Base-by-base conservation (phyloP, 805 yeast genomes). In the Cyberlindnera euphorbiae region DNA sequence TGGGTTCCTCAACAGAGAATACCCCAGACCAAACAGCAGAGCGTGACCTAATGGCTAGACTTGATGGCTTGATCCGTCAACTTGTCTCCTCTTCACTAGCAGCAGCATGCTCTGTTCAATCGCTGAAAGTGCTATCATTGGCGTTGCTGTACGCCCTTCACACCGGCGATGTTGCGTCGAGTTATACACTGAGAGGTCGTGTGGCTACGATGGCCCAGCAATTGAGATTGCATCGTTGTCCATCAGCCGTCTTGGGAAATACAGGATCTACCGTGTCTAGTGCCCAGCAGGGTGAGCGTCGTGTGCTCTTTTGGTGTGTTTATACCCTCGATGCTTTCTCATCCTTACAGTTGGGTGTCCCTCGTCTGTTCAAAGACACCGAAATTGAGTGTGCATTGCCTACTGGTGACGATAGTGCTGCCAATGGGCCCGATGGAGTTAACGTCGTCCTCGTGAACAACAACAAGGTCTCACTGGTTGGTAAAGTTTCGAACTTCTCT, bases 301-400 rank as follows among this genome's bases (percentile, higher is more conserved):
- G 95, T 55, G 73, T 84, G 24, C 59, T 85, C 26, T 88, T 88
- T 49, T 88, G 96, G 96, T 77, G 86, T 44, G 73, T 80, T 29
- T 87, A 84, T 57, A 69, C 79, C 19, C 65, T 88, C 45, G 96
- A 88, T 55, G 70, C 78, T 3, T 84, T 84, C 52, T 67, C 85
- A 17, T 77, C 90, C 3, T 69, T 84, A 41, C 79, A 79, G 40
- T 61, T 87, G 32, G 96, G 96, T 30, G 84, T 85, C 26, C 96
- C 96, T 5, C 65, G 94, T 44, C 60, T 86, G 32, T 60, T 87
- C 18, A 82, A 82, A 50, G 95, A 85, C 53, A 76, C 75, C 50
- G 94, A 85, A 55, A 77, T 87, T 33, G 94, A 86, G 56, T 86
- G 95, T 65, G 89, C 90, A 1, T 60, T 83, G 49, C 96, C 96